Evolutionary conservation across 306 rosid species (phyloP), one percentile per base, ranked within the genome.

Genomic region (Medicago arabica): DNA sequence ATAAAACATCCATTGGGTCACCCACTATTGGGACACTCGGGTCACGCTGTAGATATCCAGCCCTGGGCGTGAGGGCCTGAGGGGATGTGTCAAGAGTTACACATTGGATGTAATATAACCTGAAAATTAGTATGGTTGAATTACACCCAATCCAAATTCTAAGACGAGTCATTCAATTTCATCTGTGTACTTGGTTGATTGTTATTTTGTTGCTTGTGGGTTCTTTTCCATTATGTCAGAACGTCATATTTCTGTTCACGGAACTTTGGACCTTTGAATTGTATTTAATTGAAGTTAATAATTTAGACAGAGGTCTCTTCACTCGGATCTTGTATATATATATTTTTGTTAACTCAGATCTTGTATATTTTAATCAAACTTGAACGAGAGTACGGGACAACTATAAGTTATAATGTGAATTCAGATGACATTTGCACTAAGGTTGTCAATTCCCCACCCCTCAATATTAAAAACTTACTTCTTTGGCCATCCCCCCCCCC

Each of bases 201-300:
- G 55, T 25, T 44, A 67, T 72, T 53, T 70, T 67, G 71, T 69
- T 75, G 75, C 62, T 6, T 51, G 69, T 63, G 75, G 17, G 64
- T 79, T 10, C 44, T 46, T 69, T 34, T 68, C 18, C 46, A 61
- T 50, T 46, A 13, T 55, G 36, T 64, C 51, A 36, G 43, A 75
- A 9, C 16, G 46, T 55, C 11, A 43, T 53, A 8, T 67, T 82
- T 51, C 40, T 65, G 36, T 73, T 77, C 43, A 31, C 59, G 53
- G 53, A 46, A 17, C 46, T 58, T 55, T 39, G 69, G 43, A 34
- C 44, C 44, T 55, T 70, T 43, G 66, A 66, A 46, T 44, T 67
- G 44, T 38, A 18, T 40, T 71, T 75, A 23, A 36, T 19, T 63
- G 46, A 44, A 70, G 69, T 31, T 55, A 40, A 19, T 71, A 9